Percentiles rank a stretch among this genome's conserved stretches.
Conservation (phyloP, 2,329 filamentous ascomycete genomes). For the Diaporthe ilicicola region DNA sequence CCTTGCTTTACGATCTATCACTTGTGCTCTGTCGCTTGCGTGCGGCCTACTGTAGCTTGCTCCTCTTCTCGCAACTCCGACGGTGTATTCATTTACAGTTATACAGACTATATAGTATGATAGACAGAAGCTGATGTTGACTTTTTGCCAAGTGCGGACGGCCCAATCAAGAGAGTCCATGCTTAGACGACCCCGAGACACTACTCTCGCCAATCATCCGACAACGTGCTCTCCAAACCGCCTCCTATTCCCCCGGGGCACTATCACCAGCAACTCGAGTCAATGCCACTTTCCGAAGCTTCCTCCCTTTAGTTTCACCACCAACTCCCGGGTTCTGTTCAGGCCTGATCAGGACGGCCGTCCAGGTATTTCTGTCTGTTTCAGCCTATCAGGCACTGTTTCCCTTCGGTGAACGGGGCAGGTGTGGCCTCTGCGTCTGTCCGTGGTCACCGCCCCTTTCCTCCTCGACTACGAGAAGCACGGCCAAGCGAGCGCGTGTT, state of each 20-base stretch:
- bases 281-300: conserved; percentile 17
- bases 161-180: conserved; percentile 5
- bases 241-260: neutral
- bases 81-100: neutral
- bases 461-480: neutral
- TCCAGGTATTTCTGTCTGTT: neutral
- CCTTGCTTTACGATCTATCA: conserved; percentile 28
- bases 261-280: neutral
- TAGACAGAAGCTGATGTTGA: conserved; percentile 7
- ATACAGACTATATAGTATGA: neutral
- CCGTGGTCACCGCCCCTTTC: neutral
- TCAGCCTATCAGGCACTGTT: neutral
- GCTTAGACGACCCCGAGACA: conserved; percentile 9
- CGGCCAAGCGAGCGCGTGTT: neutral
- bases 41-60: neutral
- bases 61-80: conserved; percentile 1
- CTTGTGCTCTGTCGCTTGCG: conserved; percentile 14
- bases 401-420: too few relatives aligned
- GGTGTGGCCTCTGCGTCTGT: neutral
- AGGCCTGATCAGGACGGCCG: neutral
- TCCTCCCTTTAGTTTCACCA: conserved; percentile 20
- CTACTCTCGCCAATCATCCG: conserved; percentile 27
- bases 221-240: conserved; percentile 29
- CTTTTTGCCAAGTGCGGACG: conserved; percentile 22
- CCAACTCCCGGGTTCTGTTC: neutral